phyloP scores from a whole-genome alignment of 441 rosid genomes.

The Populus hybrid region DNA sequence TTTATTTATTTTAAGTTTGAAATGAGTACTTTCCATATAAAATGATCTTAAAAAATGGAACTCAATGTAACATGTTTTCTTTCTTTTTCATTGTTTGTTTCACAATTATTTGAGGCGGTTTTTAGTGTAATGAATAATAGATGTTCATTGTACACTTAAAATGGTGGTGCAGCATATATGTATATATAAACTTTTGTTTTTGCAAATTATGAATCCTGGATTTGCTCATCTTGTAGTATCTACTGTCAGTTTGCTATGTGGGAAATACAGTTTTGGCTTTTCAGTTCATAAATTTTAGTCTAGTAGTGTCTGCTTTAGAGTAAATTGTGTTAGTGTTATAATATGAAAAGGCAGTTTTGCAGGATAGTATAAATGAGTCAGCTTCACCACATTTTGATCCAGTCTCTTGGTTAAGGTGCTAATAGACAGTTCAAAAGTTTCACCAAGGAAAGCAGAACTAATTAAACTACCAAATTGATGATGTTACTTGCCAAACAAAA shows the following conservation, averaged over 20 bases:
- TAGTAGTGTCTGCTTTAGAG: no score
- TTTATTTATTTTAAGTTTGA: no score
- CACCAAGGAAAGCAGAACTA: background rate
- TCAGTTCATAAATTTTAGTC: background rate
- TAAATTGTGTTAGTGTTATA: no score
- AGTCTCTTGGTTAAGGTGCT: no score
- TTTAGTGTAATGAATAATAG: background rate
- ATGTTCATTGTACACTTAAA: background rate
- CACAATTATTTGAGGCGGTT: background rate
- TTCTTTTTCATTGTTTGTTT: background rate
- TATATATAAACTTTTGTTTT: background rate
- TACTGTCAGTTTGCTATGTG: background rate
- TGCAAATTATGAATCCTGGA: background rate
- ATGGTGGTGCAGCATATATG: background rate
- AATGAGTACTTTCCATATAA: background rate
- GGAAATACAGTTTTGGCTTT: background rate
- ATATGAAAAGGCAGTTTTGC: background rate
- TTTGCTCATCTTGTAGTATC: background rate
- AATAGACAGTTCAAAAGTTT: no score
- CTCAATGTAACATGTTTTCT: background rate
- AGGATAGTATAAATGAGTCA: background rate
- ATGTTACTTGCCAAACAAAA: no score
- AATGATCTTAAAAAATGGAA: background rate
- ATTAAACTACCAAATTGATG: background rate
- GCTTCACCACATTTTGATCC: no score